Evolutionary conservation across 2,329 filamentous ascomycete species (phyloP).

Genomic region (Pestalotiopsis sp.): DNA sequence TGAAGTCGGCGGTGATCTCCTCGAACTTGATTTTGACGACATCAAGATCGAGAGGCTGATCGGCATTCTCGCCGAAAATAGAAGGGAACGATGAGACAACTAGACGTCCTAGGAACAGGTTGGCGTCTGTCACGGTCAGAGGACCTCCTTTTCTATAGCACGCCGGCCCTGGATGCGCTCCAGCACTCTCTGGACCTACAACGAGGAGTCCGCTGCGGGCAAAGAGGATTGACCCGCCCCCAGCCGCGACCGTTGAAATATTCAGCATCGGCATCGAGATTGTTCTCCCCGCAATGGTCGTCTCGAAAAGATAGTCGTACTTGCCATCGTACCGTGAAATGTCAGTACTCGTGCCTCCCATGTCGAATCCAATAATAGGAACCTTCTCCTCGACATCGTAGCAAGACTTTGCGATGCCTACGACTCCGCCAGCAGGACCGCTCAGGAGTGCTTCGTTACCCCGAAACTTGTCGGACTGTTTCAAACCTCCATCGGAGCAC

Average conservation of each 20-base stretch:
- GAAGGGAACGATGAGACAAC: constrained; percentile 69
- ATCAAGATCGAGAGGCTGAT: constrained; percentile 50
- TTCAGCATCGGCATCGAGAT: constrained; percentile 73
- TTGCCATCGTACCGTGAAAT: constrained; percentile 65
- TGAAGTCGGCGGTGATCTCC: constrained; percentile 43
- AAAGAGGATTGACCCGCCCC: constrained; percentile 57
- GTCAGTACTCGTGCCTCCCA: constrained; percentile 73
- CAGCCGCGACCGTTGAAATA: constrained; percentile 69
- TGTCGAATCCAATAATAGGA: constrained; percentile 67
- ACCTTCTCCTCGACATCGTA: constrained; percentile 10
- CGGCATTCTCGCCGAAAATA: constrained; percentile 70
- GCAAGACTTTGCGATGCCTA: constrained; percentile 14
- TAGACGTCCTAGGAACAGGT: constrained; percentile 65
- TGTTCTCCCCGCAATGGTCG: constrained; percentile 69
- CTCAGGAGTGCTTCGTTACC: constrained; percentile 60
- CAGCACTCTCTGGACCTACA: constrained; percentile 54
- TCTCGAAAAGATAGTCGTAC: constrained; percentile 63
- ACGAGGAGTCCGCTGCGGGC: constrained; percentile 73
- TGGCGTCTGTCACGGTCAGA: constrained; percentile 74
- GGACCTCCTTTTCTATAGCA: constrained; percentile 74
- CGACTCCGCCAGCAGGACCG: constrained; percentile 15
- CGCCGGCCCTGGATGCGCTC: constrained; percentile 72
- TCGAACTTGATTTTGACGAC: constrained; percentile 40
- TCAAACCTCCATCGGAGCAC: constrained; percentile 54
- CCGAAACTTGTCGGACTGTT: constrained; percentile 91